A percentile compares a stretch with the other conserved stretches of the same genome.
Conservation (phyloP, 169 alveolate genomes). For the Plasmodium coatneyi region DNA sequence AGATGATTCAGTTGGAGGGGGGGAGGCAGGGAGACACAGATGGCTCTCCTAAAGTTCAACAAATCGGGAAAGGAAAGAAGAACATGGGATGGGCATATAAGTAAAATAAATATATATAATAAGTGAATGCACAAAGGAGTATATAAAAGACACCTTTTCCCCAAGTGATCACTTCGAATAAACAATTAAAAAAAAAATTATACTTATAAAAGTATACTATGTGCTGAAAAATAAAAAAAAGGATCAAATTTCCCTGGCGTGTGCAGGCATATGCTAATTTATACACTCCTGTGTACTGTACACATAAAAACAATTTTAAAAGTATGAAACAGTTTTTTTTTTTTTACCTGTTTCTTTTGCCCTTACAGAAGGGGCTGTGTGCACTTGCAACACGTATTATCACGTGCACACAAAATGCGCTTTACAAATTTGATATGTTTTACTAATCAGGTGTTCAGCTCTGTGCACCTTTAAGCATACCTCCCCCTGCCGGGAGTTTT, state of each 20-base stretch:
- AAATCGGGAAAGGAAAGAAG: background rate
- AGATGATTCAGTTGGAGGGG: conserved; percentile 27
- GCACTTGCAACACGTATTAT: background rate
- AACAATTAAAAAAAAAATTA: background rate
- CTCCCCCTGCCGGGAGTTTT: background rate
- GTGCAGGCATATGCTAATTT: background rate
- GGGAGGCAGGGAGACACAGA: background rate
- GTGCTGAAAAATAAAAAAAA: background rate
- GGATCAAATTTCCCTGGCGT: background rate
- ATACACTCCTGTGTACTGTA: background rate
- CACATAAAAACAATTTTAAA: background rate
- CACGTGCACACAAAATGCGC: background rate
- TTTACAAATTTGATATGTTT: conserved; percentile 1
- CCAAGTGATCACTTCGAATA: background rate
- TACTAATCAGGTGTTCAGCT: background rate
- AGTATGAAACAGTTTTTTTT: background rate
- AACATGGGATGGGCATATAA: background rate
- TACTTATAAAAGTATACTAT: background rate
- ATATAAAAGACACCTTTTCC: background rate
- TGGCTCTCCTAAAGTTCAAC: background rate
- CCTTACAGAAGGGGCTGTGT: background rate
- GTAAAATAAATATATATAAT: conserved; percentile 1
- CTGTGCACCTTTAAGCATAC: background rate
- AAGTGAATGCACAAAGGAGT: background rate
- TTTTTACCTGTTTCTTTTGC: background rate